A percentile compares a stretch with the other conserved stretches of the same genome.
phyloP scores from a whole-genome alignment of 345 rosid species.

The Adansonia digitata region DNA sequence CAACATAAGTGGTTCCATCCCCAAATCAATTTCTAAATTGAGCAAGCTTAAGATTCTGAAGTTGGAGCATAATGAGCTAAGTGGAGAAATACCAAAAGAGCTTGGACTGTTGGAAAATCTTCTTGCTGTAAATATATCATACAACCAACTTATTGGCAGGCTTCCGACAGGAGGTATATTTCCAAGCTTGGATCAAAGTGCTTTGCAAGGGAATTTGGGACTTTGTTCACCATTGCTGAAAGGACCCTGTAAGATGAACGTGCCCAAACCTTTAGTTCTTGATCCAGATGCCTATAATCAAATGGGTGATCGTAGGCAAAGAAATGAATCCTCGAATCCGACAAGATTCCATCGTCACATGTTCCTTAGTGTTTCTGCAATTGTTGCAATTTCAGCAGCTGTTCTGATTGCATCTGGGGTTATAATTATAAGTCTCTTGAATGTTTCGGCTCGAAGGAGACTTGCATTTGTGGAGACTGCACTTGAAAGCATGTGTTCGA shows the following conservation, averaged over 20 bases:
- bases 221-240: conserved; percentile 81
- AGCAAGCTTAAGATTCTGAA: conserved; percentile 65
- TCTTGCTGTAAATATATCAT: conserved; percentile 70
- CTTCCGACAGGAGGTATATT: conserved; percentile 66
- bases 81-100: conserved; percentile 71
- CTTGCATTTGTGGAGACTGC: conserved; percentile 65
- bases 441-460: conserved; percentile 59
- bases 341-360: conserved; percentile 27
- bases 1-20: conserved; percentile 60
- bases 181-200: conserved; percentile 74
- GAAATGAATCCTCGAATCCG: conserved; percentile 21
- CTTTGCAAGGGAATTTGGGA: conserved; percentile 77
- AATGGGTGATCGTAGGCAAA: conserved; percentile 20
- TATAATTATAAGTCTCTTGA: conserved; percentile 49
- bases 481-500: conserved; percentile 76
- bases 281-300: conserved; percentile 50
- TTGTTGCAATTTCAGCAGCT: conserved; percentile 76
- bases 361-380: conserved; percentile 74
- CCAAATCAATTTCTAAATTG: conserved; percentile 58
- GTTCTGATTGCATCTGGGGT: conserved; percentile 60
- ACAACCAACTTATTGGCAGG: conserved; percentile 62
- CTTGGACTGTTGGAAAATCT: conserved; percentile 64
- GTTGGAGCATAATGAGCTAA: conserved; percentile 64
- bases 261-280: conserved; percentile 80
- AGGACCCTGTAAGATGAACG: conserved; percentile 80